phyloP scores from a whole-genome alignment of 371 early-diverging fungal genomes.

The Rhizopus microsporus region DNA sequence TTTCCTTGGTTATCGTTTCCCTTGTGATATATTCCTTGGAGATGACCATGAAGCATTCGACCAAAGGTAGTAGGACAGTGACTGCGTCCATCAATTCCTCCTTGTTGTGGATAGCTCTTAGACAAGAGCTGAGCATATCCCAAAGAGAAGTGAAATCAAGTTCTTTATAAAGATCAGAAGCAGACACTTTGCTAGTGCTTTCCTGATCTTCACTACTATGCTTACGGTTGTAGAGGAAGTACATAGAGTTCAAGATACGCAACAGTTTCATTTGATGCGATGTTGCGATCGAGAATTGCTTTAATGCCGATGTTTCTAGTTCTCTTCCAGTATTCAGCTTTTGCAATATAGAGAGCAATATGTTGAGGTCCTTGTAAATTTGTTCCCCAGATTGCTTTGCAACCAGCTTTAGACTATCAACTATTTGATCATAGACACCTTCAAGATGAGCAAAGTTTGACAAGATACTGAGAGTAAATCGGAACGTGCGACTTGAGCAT shows the following conservation, averaged over 20 bases:
- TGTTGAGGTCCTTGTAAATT: slow-evolving; percentile 70
- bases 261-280: slow-evolving; percentile 90
- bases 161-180: slow-evolving; percentile 67
- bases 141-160: slow-evolving; percentile 77
- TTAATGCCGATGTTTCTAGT: slow-evolving; percentile 60
- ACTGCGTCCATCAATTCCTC: slow-evolving; percentile 85
- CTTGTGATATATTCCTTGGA: slow-evolving; percentile 42
- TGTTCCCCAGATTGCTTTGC: slow-evolving; percentile 71
- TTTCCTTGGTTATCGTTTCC: slow-evolving; percentile 49
- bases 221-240: slow-evolving; percentile 71
- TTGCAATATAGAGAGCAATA: slow-evolving; percentile 61
- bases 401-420: slow-evolving; percentile 65
- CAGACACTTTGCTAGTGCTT: slow-evolving; percentile 52
- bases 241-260: slow-evolving; percentile 91
- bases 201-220: slow-evolving; percentile 13
- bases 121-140: slow-evolving; percentile 73
- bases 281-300: slow-evolving; percentile 82
- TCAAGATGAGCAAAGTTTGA: slow-evolving; percentile 78
- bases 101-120: slow-evolving; percentile 73
- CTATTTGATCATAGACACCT: slow-evolving; percentile 75
- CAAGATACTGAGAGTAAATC: slow-evolving; percentile 84
- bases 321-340: slow-evolving; percentile 56
- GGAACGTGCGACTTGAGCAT: slow-evolving; percentile 93
- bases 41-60: slow-evolving; percentile 97
- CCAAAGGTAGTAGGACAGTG: slow-evolving; percentile 89